Evolutionary conservation across 305 asterid species (phyloP).

Genomic region (Fraxinus dipetala): DNA sequence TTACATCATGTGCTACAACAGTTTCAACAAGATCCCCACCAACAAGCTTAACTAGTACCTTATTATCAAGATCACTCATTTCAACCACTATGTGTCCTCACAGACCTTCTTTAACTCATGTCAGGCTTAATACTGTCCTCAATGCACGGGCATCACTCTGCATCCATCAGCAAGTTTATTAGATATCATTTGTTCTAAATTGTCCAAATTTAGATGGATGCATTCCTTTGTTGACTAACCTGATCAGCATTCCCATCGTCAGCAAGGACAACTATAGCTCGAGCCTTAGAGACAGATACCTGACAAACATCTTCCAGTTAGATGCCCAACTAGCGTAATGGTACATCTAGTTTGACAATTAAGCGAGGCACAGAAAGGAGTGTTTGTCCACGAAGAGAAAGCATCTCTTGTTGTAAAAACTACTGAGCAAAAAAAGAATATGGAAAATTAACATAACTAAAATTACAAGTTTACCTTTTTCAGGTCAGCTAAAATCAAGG

Average conservation of each 20-base stretch:
- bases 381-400: neutral
- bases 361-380: conserved; percentile 12
- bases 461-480: conserved; percentile 49
- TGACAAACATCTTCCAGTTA: conserved; percentile 35
- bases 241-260: conserved; percentile 94
- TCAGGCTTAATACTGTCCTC: conserved; percentile 87
- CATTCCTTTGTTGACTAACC: conserved; percentile 44
- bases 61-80: conserved; percentile 88
- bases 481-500: conserved; percentile 75
- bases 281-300: conserved; percentile 98
- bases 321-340: conserved; percentile 20
- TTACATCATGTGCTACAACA: conserved; percentile 92
- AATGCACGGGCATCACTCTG: conserved; percentile 96
- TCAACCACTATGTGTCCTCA: conserved; percentile 88
- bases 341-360: neutral
- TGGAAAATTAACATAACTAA: neutral
- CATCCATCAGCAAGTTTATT: conserved; percentile 30
- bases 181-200: conserved; percentile 21
- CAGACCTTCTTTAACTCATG: conserved; percentile 90
- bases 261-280: conserved; percentile 90
- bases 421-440: neutral
- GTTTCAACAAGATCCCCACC: conserved; percentile 95
- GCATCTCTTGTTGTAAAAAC: neutral
- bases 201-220: conserved; percentile 21
- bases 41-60: conserved; percentile 86